Conservation (phyloP, 1,139 yeast species). For the Taphrina communis region DNA sequence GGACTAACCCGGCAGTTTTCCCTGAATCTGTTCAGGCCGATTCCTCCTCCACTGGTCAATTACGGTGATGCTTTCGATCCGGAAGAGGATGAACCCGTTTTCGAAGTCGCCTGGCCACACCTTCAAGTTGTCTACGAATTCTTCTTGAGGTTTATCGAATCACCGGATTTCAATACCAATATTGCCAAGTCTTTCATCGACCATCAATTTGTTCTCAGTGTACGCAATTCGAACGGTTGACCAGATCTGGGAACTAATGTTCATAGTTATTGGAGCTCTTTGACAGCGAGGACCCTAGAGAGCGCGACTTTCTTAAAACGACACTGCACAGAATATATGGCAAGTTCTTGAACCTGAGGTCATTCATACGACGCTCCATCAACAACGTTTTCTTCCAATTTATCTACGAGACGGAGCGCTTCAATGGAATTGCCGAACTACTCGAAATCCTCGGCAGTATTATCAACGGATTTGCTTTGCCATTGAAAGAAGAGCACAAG, state of each 20-base stretch:
- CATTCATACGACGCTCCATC: constrained; percentile 88
- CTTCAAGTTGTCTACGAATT: constrained; percentile 97
- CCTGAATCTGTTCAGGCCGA: constrained; percentile 86
- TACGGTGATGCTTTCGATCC: constrained; percentile 96
- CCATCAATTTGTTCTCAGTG: constrained; percentile 77
- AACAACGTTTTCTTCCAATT: constrained; percentile 91
- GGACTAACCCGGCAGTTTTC: constrained; percentile 57
- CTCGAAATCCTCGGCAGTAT: constrained; percentile 88
- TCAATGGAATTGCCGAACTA: constrained; percentile 94
- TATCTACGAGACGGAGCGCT: constrained; percentile 92
- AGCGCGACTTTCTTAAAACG: constrained; percentile 91
- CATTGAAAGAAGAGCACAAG: constrained; percentile 95
- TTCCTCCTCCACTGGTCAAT: constrained; percentile 98
- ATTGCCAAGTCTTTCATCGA: constrained; percentile 92
- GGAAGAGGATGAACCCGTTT: constrained; percentile 97
- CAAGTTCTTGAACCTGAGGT: constrained; percentile 84
- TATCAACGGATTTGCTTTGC: constrained; percentile 96
- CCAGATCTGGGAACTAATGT: neutral
- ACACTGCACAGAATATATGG: constrained; percentile 96
- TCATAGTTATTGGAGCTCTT: constrained; percentile 73
- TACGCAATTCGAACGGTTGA: neutral
- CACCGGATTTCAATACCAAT: constrained; percentile 92
- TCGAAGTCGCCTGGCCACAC: constrained; percentile 98
- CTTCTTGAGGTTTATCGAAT: constrained; percentile 87
- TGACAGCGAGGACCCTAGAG: constrained; percentile 96